Percentiles rank a stretch among this genome's conserved stretches.
Conservation (phyloP, 176 grass and related monocot species). For the Musa beccarii region DNA sequence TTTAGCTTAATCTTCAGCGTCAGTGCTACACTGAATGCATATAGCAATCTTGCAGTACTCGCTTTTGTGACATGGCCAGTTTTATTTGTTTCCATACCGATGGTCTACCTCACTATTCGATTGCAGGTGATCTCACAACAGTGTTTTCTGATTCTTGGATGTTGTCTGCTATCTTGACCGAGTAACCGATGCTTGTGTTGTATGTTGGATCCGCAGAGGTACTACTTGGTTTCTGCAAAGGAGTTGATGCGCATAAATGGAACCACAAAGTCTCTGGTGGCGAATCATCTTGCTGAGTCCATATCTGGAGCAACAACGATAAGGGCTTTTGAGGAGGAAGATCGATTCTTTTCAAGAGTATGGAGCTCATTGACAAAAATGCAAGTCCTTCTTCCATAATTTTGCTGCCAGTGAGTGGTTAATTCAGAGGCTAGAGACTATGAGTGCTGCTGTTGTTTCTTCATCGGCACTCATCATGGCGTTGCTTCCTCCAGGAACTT, state of each 20-base stretch:
- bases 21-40: constrained; percentile 52
- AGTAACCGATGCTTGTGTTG: not conserved
- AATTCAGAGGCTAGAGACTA: constrained; percentile 67
- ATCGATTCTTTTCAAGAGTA: constrained; percentile 68
- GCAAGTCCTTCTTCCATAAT: constrained; percentile 65
- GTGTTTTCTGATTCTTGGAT: too few species aligned
- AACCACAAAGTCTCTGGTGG: constrained; percentile 78
- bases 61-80: constrained; percentile 91
- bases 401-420: constrained; percentile 82
- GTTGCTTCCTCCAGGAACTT: constrained; percentile 72
- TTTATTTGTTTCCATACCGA: constrained; percentile 57
- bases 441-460: constrained; percentile 66
- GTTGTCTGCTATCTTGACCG: not conserved
- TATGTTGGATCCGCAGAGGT: constrained; percentile 46
- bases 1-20: constrained; percentile 48
- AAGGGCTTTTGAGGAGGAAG: constrained; percentile 73
- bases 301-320: constrained; percentile 73
- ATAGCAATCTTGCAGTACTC: constrained; percentile 69
- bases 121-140: constrained; percentile 45
- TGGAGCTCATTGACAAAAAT: constrained; percentile 82
- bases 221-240: constrained; percentile 77
- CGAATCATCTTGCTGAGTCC: constrained; percentile 83
- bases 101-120: constrained; percentile 52
- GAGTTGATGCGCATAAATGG: constrained; percentile 97
- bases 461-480: constrained; percentile 70